These are phyloP conservation scores for Gossypium lobatum DNA, from an alignment of 441 rosid species.

Conservation along the genomic window DNA sequence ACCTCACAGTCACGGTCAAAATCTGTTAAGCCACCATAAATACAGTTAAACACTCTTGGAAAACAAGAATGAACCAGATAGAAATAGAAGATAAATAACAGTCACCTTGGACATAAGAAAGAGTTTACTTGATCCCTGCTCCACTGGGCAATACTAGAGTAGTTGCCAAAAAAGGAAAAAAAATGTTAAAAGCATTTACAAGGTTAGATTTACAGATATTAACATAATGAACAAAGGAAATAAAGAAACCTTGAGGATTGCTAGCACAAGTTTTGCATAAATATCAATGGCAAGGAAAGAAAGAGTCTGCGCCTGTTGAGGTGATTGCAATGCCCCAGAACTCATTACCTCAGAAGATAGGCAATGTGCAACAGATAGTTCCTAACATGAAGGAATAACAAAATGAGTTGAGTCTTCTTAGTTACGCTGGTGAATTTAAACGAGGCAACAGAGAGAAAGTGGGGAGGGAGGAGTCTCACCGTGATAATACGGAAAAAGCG, in stretches of 20 bases:
- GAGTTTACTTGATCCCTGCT: slow-evolving; percentile 70
- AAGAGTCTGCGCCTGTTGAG: slow-evolving; percentile 69
- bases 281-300: slow-evolving; percentile 86
- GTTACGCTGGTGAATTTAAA: not conserved
- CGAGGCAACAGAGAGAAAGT: not conserved
- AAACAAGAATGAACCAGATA: not conserved
- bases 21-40: slow-evolving; percentile 44
- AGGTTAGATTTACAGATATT: slow-evolving; percentile 5
- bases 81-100: not conserved
- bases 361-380: slow-evolving; percentile 85
- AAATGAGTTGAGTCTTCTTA: slow-evolving; percentile 9
- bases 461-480: slow-evolving; percentile 27
- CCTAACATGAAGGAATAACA: slow-evolving; percentile 36
- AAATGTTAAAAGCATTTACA: slow-evolving; percentile 10
- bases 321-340: slow-evolving; percentile 52
- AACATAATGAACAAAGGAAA: slow-evolving; percentile 9
- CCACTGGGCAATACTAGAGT: slow-evolving; percentile 47
- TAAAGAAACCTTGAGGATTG: slow-evolving; percentile 62
- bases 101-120: slow-evolving; percentile 72
- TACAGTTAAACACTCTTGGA: not conserved
- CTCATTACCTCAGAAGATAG: slow-evolving; percentile 64
- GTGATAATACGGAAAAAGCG: slow-evolving; percentile 76
- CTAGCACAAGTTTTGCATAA: slow-evolving; percentile 75
- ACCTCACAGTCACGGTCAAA: slow-evolving; percentile 65
- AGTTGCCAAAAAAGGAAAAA: not conserved